These are phyloP conservation scores for Apiospora kogelbergensis DNA, from an alignment of 2,329 filamentous ascomycete genomes.

Conservation along the genomic window DNA sequence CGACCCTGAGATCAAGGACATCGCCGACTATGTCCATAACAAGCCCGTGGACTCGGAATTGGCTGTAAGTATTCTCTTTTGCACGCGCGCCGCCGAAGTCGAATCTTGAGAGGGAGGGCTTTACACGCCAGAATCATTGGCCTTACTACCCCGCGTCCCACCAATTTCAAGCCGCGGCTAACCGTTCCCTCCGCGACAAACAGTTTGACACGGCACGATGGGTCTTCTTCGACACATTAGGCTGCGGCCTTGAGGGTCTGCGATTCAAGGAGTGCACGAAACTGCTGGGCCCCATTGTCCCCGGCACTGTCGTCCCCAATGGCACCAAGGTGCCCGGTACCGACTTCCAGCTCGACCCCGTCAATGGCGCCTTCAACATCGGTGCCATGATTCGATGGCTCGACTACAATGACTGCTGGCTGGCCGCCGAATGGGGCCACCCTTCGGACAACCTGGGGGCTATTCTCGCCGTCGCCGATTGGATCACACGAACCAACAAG, in stretches of 20 bases:
- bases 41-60: conserved; percentile 88
- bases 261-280: conserved; percentile 96
- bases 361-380: conserved; percentile 98
- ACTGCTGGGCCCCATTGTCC: conserved; percentile 87
- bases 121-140: background rate
- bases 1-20: conserved; percentile 91
- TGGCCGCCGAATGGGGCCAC: conserved; percentile 98
- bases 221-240: conserved; percentile 94
- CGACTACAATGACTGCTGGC: conserved; percentile 99
- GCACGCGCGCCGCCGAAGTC: background rate
- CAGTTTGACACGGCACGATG: conserved; percentile 95
- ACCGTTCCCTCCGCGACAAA: conserved; percentile 20
- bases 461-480: conserved; percentile 95
- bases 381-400: conserved; percentile 98
- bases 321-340: conserved; percentile 90
- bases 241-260: conserved; percentile 93
- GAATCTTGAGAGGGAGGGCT: background rate
- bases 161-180: conserved; percentile 22
- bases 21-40: conserved; percentile 92
- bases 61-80: conserved; percentile 63
- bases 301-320: conserved; percentile 87
- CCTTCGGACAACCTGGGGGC: conserved; percentile 97
- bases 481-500: conserved; percentile 89
- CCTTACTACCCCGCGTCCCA: conserved; percentile 18
- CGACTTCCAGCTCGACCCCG: conserved; percentile 88